Percentiles rank a stretch among this genome's conserved stretches.
Evolutionary conservation across 495 filamentous ascomycete species (phyloP).

Genomic region (Massariosphaeria phaeospora): DNA sequence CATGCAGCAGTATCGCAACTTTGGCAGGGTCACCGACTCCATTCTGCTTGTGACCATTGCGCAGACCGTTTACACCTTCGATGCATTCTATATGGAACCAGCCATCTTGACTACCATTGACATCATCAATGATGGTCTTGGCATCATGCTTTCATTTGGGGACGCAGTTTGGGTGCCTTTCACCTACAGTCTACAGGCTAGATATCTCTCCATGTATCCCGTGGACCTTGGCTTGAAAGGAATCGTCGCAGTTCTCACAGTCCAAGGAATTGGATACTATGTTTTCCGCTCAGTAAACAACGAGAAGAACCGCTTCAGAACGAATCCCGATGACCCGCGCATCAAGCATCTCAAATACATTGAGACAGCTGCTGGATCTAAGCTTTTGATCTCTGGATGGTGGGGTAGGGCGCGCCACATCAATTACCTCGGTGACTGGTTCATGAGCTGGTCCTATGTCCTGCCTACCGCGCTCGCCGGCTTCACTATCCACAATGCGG

Average conservation of each 20-base stretch:
- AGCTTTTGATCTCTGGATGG: slow-evolving; percentile 83
- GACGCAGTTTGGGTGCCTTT: slow-evolving; percentile 94
- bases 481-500: slow-evolving; percentile 54
- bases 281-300: slow-evolving; percentile 91
- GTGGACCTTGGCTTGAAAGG: slow-evolving; percentile 65
- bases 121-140: slow-evolving; percentile 90
- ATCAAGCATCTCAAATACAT: slow-evolving; percentile 81
- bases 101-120: slow-evolving; percentile 95
- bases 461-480: slow-evolving; percentile 85
- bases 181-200: slow-evolving; percentile 75
- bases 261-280: slow-evolving; percentile 65
- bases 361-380: slow-evolving; percentile 74
- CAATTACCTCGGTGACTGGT: slow-evolving; percentile 98
- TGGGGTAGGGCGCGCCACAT: slow-evolving; percentile 91
- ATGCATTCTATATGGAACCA: slow-evolving; percentile 83
- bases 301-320: slow-evolving; percentile 92
- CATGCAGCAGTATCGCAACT: slow-evolving; percentile 78
- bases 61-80: slow-evolving; percentile 80
- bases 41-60: slow-evolving; percentile 76
- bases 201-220: slow-evolving; percentile 84
- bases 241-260: slow-evolving; percentile 55
- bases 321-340: slow-evolving; percentile 74
- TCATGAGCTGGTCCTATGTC: slow-evolving; percentile 87
- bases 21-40: slow-evolving; percentile 79
- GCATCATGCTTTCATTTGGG: slow-evolving; percentile 93